phyloP scores from a whole-genome alignment of 2,329 filamentous ascomycete species.

The Ceratocystis alfenasii region DNA sequence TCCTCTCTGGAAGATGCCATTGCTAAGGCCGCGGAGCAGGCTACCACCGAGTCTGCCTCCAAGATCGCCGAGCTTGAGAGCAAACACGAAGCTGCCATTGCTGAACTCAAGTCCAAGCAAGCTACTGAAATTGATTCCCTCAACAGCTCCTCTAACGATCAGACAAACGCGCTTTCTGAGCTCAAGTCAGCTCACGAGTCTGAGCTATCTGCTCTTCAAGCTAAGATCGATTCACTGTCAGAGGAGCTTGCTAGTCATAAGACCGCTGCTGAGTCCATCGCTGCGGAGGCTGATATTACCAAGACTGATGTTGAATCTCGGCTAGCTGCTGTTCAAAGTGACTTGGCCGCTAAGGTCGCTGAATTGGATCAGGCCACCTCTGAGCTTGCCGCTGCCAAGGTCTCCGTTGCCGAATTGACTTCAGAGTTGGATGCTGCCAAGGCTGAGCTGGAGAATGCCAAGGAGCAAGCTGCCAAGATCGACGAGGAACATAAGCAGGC shows the following conservation, averaged over 20 bases:
- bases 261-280: constrained; percentile 37
- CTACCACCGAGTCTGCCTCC: constrained; percentile 33
- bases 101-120: constrained; percentile 27
- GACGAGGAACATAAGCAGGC: constrained; percentile 47
- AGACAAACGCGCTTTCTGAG: constrained; percentile 34
- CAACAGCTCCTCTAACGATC: constrained; percentile 29
- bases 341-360: constrained; percentile 26
- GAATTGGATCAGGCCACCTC: constrained; percentile 32
- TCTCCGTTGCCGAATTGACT: constrained; percentile 39
- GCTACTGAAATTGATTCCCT: constrained; percentile 34
- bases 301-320: constrained; percentile 36
- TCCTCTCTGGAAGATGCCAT: constrained; percentile 40
- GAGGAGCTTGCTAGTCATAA: constrained; percentile 43
- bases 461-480: constrained; percentile 39
- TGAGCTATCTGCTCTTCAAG: constrained; percentile 37
- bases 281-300: constrained; percentile 37
- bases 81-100: constrained; percentile 37
- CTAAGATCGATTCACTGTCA: constrained; percentile 38
- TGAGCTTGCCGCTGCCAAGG: constrained; percentile 37
- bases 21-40: constrained; percentile 41
- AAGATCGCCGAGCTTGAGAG: constrained; percentile 35
- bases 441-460: constrained; percentile 36
- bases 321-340: constrained; percentile 32
- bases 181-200: constrained; percentile 41
- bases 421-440: constrained; percentile 38